Evolutionary conservation across 2,329 filamentous ascomycete species (phyloP), one percentile per base, ranked within the genome.

Genomic region (Westerdykella ornata): DNA sequence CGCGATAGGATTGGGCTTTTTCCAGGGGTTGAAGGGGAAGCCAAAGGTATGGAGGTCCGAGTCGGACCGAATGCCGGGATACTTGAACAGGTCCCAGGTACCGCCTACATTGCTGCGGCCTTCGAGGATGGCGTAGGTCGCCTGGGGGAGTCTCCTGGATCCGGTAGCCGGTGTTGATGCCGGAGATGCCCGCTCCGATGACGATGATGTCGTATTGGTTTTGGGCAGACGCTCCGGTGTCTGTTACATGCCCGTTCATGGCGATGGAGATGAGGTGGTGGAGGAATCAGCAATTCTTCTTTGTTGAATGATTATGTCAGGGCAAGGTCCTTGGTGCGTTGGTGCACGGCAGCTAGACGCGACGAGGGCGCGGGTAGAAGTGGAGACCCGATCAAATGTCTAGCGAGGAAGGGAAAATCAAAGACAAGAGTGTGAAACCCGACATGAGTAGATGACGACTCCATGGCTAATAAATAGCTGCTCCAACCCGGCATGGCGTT

Each of bases 71-170:
- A 86, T 82, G 6, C 85, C 82, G 0, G 84, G 85, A 52, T 88
- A 90, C 31, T 74, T 77, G 68, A 88, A 90, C 2, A 88, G 67
- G 53, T 84, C 80, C 85, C 85, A 89, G 0, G 85, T 90, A 1
- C 86, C 85, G 1, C 85, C 85, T 5, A 89, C 70, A 18, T 71
- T 68, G 37, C 74, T 69, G 26, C 85, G 79, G 1, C 72, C 73
- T 61, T 90, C 85, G 13, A 89, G 72, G 18, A 90, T 77, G 11
- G 76, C 72, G 57, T 84, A 88, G 2, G 63, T 75, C 30, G 72
- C 66, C 33, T 69, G 57, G 0, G 82, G 80, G 1, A 81, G 66
- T 18, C 73, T 71, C 70, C 52, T 86, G 79, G 1, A 87, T 52
- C n/a, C 81, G 78, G 55, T 88, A 88, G 12, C 77, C 84, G 11